Percentiles rank a stretch among this genome's conserved stretches.
These are phyloP conservation scores for Backusella liffmaniae DNA, from an alignment of 192 early-diverging fungal species.

Conservation along the genomic window DNA sequence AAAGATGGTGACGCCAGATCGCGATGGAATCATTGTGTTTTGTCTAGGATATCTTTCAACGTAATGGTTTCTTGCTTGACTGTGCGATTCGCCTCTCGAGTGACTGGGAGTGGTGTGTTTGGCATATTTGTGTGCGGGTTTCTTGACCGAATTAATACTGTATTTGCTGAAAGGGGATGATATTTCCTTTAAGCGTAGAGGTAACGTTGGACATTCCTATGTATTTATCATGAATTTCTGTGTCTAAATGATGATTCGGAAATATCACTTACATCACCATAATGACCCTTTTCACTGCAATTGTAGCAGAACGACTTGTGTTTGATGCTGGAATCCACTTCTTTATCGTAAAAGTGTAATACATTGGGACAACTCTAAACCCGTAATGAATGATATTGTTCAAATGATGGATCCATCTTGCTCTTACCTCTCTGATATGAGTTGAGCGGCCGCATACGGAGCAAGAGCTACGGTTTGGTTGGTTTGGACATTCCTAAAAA, in stretches of 20 bases:
- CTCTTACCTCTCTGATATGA: background rate
- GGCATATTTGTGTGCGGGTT: background rate
- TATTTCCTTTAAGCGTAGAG: too few species aligned
- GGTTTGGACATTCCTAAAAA: background rate
- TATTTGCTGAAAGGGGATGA: slow-evolving; percentile 3
- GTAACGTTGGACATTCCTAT: background rate
- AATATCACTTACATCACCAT: background rate
- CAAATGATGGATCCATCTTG: too few species aligned
- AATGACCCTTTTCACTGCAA: background rate
- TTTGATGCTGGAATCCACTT: background rate
- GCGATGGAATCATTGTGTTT: background rate
- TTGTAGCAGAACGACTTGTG: background rate
- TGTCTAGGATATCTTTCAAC: background rate
- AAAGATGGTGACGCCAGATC: background rate
- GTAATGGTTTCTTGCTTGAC: too few species aligned
- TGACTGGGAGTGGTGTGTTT: background rate
- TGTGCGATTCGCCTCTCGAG: background rate
- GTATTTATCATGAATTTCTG: background rate
- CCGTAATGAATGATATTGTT: background rate
- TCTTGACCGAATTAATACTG: background rate
- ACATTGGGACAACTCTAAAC: background rate
- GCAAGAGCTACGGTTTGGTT: background rate
- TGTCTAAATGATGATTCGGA: background rate
- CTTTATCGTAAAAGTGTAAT: background rate
- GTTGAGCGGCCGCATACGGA: background rate